Evolutionary conservation across 2,329 filamentous ascomycete species (phyloP), one percentile per base, ranked within the genome.

Genomic region (Cladobotryum protrusum): DNA sequence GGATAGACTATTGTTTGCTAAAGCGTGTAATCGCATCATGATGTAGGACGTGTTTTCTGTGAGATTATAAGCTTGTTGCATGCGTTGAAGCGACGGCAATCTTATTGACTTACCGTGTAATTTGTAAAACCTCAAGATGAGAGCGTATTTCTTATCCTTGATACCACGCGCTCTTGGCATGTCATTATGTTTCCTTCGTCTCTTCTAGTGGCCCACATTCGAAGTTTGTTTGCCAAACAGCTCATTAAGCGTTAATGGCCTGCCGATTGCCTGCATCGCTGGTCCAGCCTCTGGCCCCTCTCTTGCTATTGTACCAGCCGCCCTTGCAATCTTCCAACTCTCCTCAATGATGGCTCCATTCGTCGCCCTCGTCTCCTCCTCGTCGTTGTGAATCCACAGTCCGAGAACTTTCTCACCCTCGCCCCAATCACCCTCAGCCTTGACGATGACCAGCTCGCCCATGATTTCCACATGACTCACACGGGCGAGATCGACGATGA

Each of bases 381-480:
- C 64, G 56, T 75, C 73, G 47, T 74, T 73, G 61, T 81, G 76
- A 51, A 82, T 76, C 72, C 74, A 81, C 5, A 82, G 60, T 2
- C 77, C 79, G 44, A 81, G 58, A 3, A 78, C 72, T 53, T 71
- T 71, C 46, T 70, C 65, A 5, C 59, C 61, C 42, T 61, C 61
- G 15, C 62, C 56, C 59, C 66, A 61, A n/a, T 59, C 58, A 34
- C 62, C 66, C 33, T 69, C 66, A 9, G 71, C 61, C 34, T 74
- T 66, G 44, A 76, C 64, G 49, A 80, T 78, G 47, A 82, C 66
- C 37, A 83, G 72, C 55, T 79, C 75, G 4, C 68, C 72, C 15
- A 71, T 76, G 19, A 86, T 72, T 65, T 90, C 86, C 37, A 87
- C 81, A 52, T 86, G 76, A 37, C 70, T 72, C 33, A 83, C 76